Evolutionary conservation across 805 yeast genomes (phyloP), one percentile per base, ranked within the genome.

Genomic region (Candida odintsovae): DNA sequence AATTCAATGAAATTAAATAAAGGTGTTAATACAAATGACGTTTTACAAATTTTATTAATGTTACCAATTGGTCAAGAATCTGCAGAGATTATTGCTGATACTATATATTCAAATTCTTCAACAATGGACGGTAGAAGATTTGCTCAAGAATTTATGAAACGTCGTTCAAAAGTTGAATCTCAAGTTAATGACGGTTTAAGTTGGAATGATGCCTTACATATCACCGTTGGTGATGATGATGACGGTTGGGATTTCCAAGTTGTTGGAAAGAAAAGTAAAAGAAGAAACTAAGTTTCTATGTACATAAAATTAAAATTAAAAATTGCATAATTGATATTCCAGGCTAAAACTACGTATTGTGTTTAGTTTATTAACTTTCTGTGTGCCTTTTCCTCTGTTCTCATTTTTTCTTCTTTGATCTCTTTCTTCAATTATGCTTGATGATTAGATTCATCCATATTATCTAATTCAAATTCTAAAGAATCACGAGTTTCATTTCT

Each of bases 51-150:
- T 61, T 75, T 94, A 57, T 70, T 90, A 51, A 82, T 89, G 50
- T 75, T 92, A 51, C 97, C 97, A 31, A 67, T 76, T n/a, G 78
- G 82, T 36, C 38, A 41, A 7, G 96, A 89, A 55, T 80, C 95
- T 0, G 72, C 76, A 42, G 96, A 83, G 63, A 86, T 92, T 62
- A 90, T 92, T 61, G 84, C 96, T 2, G 99, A 92, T 60, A 88
- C 97, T 12, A 81, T 92, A 48, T 90, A 89, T 68, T 82, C 94
- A 22, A 86, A 89, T 50, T 85, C 95, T 37, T 77, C 90, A 3
- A 84, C 90, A 1, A 82, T 92, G 86, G 97, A 94, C 64, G 98
- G 98, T 21, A 82, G 96, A 62, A 76, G 96, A 54, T 92, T 90
- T 71, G 96, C 99, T 0, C 78, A 76, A 47, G 99, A 94, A 61